Base-by-base conservation (phyloP, 192 early-diverging fungal species). In the Phlyctochytrium bullatum region DNA sequence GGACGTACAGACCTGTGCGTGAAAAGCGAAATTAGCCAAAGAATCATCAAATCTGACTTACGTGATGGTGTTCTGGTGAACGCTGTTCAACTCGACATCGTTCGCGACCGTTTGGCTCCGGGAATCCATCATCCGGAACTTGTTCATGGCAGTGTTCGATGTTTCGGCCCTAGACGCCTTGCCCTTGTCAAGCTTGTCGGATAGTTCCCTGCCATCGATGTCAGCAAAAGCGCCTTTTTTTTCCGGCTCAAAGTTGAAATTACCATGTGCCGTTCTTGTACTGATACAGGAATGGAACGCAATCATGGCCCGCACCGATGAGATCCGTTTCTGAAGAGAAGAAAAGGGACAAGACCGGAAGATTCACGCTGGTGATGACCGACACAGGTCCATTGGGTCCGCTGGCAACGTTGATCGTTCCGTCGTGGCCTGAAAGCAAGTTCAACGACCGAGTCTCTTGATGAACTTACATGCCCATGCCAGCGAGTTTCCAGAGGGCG, bases 1-100 rank as follows among this genome's bases (percentile, higher is more conserved):
- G 81, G 59, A 47, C 87, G 82, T 16, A 87, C 76, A 20, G 69
- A 80, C 50, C 84, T 80, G 66, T 10, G 23, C 27, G 31, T 59
- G 28, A 34, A 54, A 70, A 31, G 17, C n/a, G 34, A 47, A 61
- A 47, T 54, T 29, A 51, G 20, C 29, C 28, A 66, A 69, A 33
- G 28, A 36, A 50, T 34, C 36, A 2, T 32, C 36, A 28, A 20
- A 65, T 28, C 0, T 50, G 27, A 74, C 73, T 70, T 81, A 91
- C 76, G 89, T 94, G 73, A 98, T 97, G 23, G 97, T 96, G 77
- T 99, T 99, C 80, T 99, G 97, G 78, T 99, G 97, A 6, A 85
- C 81, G n/a, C 89, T 87, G 62, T 84, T 85, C 20, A 93, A 66
- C 65, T 86, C 89, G n/a, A 88, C 87, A 66, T 93, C 90, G 34